These are phyloP conservation scores for Fusarium sp. DNA, from an alignment of 2,329 filamentous ascomycete genomes.

Conservation along the genomic window DNA sequence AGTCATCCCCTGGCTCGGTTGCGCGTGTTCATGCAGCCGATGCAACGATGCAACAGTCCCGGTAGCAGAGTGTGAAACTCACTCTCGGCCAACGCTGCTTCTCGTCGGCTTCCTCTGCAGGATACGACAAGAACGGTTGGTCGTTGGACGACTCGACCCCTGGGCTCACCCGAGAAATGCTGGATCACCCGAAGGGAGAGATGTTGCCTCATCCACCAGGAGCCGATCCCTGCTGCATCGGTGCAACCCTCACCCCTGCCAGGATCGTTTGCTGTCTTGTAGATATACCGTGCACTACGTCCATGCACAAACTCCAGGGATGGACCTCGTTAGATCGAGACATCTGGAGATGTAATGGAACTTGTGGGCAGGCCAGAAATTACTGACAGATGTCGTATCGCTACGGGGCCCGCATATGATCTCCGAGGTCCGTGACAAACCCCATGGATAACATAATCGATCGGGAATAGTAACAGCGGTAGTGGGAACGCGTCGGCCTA, in stretches of 20 bases:
- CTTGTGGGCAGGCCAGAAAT: neutral
- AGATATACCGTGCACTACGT: conserved; percentile 2
- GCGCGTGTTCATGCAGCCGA: neutral
- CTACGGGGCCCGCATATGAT: neutral
- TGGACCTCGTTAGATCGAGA: neutral
- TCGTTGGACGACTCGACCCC: neutral
- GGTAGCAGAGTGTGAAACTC: neutral
- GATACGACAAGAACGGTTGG: neutral
- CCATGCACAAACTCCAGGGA: neutral
- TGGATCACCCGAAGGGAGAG: neutral
- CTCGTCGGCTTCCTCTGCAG: neutral
- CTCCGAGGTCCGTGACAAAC: neutral
- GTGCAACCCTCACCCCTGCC: neutral
- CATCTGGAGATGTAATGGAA: neutral
- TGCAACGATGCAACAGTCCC: conserved; percentile 3
- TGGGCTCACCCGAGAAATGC: neutral
- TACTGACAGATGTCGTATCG: neutral
- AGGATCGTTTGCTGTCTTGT: neutral
- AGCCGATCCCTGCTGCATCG: neutral
- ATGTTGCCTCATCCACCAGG: neutral
- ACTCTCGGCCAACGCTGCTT: neutral
- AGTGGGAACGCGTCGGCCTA: neutral
- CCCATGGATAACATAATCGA: neutral
- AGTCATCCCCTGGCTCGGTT: neutral
- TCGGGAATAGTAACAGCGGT: neutral